Evolutionary conservation across 306 rosid species (phyloP).

Genomic region (Trifolium pratense): DNA sequence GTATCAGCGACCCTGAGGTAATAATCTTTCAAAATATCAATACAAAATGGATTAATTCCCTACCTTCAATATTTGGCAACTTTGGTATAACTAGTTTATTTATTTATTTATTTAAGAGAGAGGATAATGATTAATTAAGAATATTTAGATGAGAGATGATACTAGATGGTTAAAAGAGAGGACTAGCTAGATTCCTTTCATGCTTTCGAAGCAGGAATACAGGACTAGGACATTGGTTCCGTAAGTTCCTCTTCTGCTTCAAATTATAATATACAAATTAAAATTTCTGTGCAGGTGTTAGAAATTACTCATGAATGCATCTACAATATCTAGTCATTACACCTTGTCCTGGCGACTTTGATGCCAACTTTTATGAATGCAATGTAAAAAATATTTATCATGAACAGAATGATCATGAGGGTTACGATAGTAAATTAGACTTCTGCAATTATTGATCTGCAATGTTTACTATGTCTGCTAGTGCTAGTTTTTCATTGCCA

Average conservation of each 20-base stretch:
- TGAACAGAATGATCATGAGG: not conserved
- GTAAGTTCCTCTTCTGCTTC: not conserved
- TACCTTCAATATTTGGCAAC: not conserved
- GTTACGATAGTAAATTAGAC: not conserved
- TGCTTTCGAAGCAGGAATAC: not conserved
- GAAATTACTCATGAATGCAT: not conserved
- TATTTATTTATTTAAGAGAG: not conserved
- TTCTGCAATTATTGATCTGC: not conserved
- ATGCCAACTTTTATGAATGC: not conserved
- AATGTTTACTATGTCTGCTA: not conserved
- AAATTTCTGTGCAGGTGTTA: not conserved
- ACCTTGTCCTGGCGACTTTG: not conserved
- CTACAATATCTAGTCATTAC: not conserved
- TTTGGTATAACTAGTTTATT: not conserved
- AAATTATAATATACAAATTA: not conserved
- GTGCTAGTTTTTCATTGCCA: not conserved
- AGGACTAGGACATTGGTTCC: not conserved
- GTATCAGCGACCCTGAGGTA: conserved; percentile 29
- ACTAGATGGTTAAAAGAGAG: not conserved
- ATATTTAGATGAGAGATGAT: not conserved
- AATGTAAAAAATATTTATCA: not conserved
- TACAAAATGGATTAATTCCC: not conserved
- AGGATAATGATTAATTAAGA: not conserved
- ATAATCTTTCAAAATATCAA: not conserved
- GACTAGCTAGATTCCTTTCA: no score